phyloP scores from a whole-genome alignment of 2,329 filamentous ascomycete species.

The Thelonectria blattea region DNA sequence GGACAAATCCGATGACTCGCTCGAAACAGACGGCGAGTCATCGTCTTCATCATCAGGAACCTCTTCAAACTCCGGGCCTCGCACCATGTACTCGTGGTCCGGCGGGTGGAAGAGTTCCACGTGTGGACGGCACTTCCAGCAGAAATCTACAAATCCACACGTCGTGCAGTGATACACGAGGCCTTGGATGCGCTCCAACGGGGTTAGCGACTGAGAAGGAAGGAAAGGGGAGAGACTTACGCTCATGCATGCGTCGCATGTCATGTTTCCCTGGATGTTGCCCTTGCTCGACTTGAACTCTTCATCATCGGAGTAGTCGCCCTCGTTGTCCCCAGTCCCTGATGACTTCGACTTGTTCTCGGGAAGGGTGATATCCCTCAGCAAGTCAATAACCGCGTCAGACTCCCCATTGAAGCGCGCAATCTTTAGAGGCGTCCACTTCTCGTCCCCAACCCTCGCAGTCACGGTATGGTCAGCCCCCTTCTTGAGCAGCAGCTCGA shows the following conservation, averaged over 20 bases:
- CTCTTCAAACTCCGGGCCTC: too few species aligned
- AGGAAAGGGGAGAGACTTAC: neutral
- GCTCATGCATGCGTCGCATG: neutral
- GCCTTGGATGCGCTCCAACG: too few species aligned
- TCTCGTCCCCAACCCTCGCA: neutral
- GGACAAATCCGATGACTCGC: too few species aligned
- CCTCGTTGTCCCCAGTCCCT: neutral
- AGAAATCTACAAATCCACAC: too few species aligned
- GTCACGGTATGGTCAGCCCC: neutral
- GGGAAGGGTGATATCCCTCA: neutral
- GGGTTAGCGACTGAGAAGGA: too few species aligned
- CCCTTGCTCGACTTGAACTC: neutral
- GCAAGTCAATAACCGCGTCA: neutral
- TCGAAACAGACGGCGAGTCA: too few species aligned
- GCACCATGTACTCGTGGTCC: too few species aligned
- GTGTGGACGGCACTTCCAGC: too few species aligned
- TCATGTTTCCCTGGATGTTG: neutral
- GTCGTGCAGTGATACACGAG: too few species aligned
- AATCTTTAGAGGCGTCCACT: conserved; percentile 5
- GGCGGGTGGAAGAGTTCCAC: too few species aligned
- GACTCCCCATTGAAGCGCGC: neutral
- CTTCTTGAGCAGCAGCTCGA: conserved; percentile 6
- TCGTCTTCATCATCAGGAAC: too few species aligned
- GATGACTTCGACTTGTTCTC: too few species aligned
- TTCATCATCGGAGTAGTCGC: neutral